Evolutionary conservation across 2,329 filamentous ascomycete genomes (phyloP), one percentile per base, ranked within the genome.

Genomic region (Aspergillus candidus): DNA sequence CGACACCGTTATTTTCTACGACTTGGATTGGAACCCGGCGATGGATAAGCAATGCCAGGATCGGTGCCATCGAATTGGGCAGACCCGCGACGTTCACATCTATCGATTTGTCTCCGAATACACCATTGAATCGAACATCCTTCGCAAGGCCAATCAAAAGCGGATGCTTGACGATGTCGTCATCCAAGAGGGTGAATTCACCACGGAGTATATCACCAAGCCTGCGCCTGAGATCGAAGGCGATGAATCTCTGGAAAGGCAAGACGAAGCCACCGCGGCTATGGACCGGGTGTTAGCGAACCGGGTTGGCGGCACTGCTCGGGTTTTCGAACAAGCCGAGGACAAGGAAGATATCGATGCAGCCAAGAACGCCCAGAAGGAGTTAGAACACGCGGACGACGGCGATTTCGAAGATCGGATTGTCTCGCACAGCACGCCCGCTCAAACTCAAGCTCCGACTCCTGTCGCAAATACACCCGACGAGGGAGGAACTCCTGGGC

Each of bases 11-110:
- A 96, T 98, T 54, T 98, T 98, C 67, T 98, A 97, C 68, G 93
- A 98, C 60, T 83, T 97, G 47, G 93, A 98, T 64, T 98, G 94
- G 94, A 98, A 98, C 59, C 93, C 93, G 0, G 93, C 94, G 40
- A 98, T 98, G 93, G 93, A 98, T 72, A 95, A 95, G 67, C 93
- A 98, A 67, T 98, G 93, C 59, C 94, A 98, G 69, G 94, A 98
- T 65, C 82, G 93, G 58, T 94, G 88, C 58, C 93, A 98, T 70
- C 88, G 93, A 53, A 98, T 98, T 54, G 93, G 93, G 2, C 93
- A 98, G 67, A 97, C 93, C 1, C 84, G 93, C 27, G 93, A 98
- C 63, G 93, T 98, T 29, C 91, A 97, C 65, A 97, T 98, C 47
- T 98, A 97, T 70, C 88, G 91, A 2, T 82, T 97, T 14, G 83